These are phyloP conservation scores for Paspalum notatum DNA, from an alignment of 176 grass and related monocot species.

Conservation along the genomic window DNA sequence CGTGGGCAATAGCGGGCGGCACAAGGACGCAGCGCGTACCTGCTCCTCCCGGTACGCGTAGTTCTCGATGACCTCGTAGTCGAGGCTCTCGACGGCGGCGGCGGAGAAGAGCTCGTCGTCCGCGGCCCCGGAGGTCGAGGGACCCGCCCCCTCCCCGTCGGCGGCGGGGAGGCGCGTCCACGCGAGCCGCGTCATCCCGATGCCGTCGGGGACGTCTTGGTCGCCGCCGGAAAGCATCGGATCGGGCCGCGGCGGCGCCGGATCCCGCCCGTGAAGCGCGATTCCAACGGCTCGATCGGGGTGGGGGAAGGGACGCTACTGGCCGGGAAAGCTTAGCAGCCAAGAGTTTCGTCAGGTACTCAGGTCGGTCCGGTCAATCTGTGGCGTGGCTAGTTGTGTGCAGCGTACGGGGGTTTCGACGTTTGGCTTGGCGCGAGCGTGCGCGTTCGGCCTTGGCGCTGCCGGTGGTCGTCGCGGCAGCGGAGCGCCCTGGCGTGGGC, in stretches of 20 bases:
- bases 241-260: constrained; percentile 33
- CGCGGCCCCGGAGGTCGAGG: background rate
- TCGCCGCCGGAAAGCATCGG: constrained; percentile 71
- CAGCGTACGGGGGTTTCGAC: background rate
- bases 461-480: constrained; percentile 4
- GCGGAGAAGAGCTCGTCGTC: constrained; percentile 44
- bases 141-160: constrained; percentile 48
- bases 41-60: constrained; percentile 98
- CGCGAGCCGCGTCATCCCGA: constrained; percentile 78
- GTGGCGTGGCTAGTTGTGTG: background rate
- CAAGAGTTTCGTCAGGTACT: constrained; percentile 35
- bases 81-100: constrained; percentile 78
- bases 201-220: constrained; percentile 71
- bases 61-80: constrained; percentile 99
- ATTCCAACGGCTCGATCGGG: constrained; percentile 32
- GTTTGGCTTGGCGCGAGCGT: background rate
- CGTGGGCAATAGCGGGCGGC: background rate
- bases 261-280: constrained; percentile 35
- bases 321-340: constrained; percentile 14
- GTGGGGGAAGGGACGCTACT: background rate
- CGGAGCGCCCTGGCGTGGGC: background rate
- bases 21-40: constrained; percentile 35
- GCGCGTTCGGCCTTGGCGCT: background rate
- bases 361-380: background rate
- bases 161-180: constrained; percentile 82